These are phyloP conservation scores for Aspergillus aculeatinus DNA, from an alignment of 2,329 filamentous ascomycete genomes.

Conservation along the genomic window DNA sequence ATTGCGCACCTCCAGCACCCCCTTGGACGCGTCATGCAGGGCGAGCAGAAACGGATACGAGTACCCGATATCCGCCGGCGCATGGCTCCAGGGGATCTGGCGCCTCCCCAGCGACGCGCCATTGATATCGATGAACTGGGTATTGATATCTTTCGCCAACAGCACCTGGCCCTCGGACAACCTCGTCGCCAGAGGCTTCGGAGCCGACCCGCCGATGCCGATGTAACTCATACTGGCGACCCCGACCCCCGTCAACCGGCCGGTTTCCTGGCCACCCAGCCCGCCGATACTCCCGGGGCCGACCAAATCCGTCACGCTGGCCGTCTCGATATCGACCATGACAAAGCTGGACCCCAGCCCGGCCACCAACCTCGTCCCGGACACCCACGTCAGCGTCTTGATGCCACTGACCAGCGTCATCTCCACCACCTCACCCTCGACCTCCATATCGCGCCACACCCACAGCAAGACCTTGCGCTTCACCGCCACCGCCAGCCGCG, in stretches of 20 bases:
- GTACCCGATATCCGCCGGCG: slow-evolving; percentile 89
- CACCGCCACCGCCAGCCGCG: slow-evolving; percentile 83
- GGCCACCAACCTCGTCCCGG: slow-evolving; percentile 79
- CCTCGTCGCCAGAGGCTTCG: slow-evolving; percentile 81
- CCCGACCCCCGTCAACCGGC: slow-evolving; percentile 78
- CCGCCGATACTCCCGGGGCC: slow-evolving; percentile 72
- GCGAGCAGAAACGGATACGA: slow-evolving; percentile 95
- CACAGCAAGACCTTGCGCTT: slow-evolving; percentile 87
- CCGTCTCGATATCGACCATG: slow-evolving; percentile 77
- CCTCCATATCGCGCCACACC: slow-evolving; percentile 95
- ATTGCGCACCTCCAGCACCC: slow-evolving; percentile 84
- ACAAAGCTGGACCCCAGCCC: slow-evolving; percentile 91
- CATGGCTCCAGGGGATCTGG: slow-evolving; percentile 87
- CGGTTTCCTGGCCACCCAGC: slow-evolving; percentile 62
- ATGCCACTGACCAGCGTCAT: slow-evolving; percentile 78
- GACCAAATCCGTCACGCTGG: slow-evolving; percentile 72
- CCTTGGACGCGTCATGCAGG: slow-evolving; percentile 78
- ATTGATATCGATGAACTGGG: slow-evolving; percentile 80
- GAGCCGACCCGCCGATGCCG: slow-evolving; percentile 87
- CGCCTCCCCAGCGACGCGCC: slow-evolving; percentile 79
- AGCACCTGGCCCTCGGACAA: slow-evolving; percentile 81
- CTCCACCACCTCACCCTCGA: slow-evolving; percentile 70
- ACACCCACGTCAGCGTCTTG: slow-evolving; percentile 88
- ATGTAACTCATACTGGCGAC: slow-evolving; percentile 94
- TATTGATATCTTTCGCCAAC: slow-evolving; percentile 97